A percentile compares a stretch with the other conserved stretches of the same genome.
phyloP scores from a whole-genome alignment of 1,284 basidiomycete genomes.

The Trametes pubescens region DNA sequence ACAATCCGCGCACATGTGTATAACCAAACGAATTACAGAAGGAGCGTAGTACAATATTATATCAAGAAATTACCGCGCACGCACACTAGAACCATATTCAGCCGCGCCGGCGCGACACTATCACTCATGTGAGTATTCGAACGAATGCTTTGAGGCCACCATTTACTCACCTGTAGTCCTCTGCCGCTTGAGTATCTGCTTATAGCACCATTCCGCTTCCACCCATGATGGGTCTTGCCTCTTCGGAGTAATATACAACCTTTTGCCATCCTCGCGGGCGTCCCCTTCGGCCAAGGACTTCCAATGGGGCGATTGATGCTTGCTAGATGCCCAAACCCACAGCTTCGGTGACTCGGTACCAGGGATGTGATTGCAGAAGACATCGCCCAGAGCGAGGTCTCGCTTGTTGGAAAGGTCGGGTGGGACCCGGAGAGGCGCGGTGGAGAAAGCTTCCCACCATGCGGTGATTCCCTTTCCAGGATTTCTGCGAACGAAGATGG shows the following conservation, averaged over 20 bases:
- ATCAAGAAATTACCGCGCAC: too few relatives aligned
- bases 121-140: too few relatives aligned
- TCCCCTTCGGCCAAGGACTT: conserved; percentile 3
- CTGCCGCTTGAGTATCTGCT: conserved; percentile 5
- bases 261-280: conserved; percentile 1
- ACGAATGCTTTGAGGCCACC: too few relatives aligned
- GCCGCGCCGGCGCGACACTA: too few relatives aligned
- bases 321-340: not conserved
- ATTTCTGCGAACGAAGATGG: conserved; percentile 4
- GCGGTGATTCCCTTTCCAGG: conserved; percentile 1
- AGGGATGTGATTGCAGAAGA: not conserved
- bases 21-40: too few relatives aligned
- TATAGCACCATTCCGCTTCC: conserved; percentile 1
- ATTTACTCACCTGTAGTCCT: not conserved
- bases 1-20: too few relatives aligned
- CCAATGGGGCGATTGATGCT: not conserved
- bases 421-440: not conserved
- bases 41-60: too few relatives aligned
- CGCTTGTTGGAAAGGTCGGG: not conserved
- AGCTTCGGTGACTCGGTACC: not conserved
- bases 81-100: too few relatives aligned
- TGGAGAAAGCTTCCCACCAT: conserved; percentile 6
- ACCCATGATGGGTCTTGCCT: conserved; percentile 5
- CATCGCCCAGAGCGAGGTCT: conserved; percentile 1
- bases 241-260: conserved; percentile 3